Conservation (phyloP, 129 eudicot genomes). For the Tagetes patula region DNA sequence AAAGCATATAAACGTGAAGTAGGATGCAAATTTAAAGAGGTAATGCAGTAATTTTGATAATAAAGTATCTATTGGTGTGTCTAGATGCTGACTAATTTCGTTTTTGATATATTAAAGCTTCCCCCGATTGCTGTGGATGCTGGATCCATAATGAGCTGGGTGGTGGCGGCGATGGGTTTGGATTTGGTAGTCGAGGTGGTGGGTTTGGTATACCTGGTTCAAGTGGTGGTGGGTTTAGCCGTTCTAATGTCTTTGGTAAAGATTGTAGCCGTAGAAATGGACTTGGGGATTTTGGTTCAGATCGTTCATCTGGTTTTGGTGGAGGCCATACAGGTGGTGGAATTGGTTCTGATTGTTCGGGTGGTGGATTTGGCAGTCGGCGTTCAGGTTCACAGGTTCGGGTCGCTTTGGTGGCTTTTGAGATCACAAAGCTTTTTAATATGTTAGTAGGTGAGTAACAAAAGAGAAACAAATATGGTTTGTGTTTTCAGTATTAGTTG, state of each 20-base stretch:
- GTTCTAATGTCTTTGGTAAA: constrained; percentile 41
- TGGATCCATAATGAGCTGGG: constrained; percentile 52
- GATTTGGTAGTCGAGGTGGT: constrained; percentile 49
- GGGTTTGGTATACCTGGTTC: too few species aligned
- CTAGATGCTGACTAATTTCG: constrained; percentile 2
- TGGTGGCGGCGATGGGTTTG: constrained; percentile 52
- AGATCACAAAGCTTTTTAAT: constrained; percentile 34
- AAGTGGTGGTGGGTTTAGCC: too few species aligned
- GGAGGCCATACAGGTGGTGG: constrained; percentile 28
- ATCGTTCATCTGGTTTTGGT: constrained; percentile 31
- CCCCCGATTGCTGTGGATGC: constrained; percentile 66
- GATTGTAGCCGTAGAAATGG: constrained; percentile 36
- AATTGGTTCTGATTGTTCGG: constrained; percentile 29
- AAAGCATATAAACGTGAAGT: constrained; percentile 62
- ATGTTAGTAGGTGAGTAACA: constrained; percentile 20
- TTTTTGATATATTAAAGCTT: constrained; percentile 46
- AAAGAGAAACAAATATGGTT: constrained; percentile 11
- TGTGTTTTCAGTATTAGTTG: constrained; percentile 20
- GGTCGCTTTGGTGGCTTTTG: constrained; percentile 39
- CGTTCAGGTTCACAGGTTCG: too few species aligned
- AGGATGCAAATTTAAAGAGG: constrained; percentile 80
- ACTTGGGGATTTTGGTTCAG: constrained; percentile 37
- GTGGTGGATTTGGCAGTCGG: constrained; percentile 27
- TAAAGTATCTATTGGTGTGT: not conserved
- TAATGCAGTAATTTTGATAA: constrained; percentile 19